Evolutionary conservation across 179 eudicot species (phyloP).

Genomic region (Vitellaria paradoxa): DNA sequence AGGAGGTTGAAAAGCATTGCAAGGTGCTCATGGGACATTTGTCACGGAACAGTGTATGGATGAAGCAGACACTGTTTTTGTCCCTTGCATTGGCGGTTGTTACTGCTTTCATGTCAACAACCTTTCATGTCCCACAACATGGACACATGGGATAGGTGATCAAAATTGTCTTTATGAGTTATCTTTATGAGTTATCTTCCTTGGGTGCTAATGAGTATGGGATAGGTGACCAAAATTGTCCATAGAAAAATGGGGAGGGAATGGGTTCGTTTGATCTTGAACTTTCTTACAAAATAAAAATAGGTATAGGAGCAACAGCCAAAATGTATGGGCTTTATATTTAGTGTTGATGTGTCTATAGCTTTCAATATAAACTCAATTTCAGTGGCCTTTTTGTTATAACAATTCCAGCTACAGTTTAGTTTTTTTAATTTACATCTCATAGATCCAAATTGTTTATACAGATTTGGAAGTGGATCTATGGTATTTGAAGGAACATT

Average conservation of each 20-base stretch:
- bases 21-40: constrained; percentile 29
- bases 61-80: constrained; percentile 25
- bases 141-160: constrained; percentile 21
- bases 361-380: background rate
- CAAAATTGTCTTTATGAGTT: too few relatives aligned
- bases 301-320: constrained; percentile 8
- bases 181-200: background rate
- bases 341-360: constrained; percentile 2
- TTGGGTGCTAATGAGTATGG: background rate
- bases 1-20: constrained; percentile 47
- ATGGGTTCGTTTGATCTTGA: background rate
- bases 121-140: constrained; percentile 20
- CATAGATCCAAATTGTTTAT: background rate
- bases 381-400: background rate
- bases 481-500: background rate
- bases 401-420: too few relatives aligned
- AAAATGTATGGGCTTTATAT: background rate
- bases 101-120: constrained; percentile 24
- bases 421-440: background rate
- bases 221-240: constrained; percentile 10
- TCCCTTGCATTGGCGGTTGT: constrained; percentile 23
- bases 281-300: background rate
- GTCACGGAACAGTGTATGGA: constrained; percentile 32
- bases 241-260: constrained; percentile 5
- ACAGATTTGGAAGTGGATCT: background rate